Conservation (phyloP, 148 eudicot genomes). For the Cornus kousa region DNA sequence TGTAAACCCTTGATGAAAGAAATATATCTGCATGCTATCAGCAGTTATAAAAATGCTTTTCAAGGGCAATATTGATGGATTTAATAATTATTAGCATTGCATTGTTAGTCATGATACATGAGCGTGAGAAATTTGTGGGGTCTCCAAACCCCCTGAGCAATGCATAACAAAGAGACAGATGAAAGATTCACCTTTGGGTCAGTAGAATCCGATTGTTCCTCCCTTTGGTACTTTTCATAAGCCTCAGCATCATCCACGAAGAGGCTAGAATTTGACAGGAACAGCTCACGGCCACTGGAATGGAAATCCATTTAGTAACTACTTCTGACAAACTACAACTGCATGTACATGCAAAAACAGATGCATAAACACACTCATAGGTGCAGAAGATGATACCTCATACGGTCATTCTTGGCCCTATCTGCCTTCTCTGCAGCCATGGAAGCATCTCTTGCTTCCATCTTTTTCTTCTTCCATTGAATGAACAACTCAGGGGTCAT, state of each 20-base stretch:
- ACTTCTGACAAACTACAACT: background rate
- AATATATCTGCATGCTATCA: background rate
- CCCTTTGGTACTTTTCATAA: conserved; percentile 64
- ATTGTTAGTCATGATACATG: background rate
- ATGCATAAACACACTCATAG: background rate
- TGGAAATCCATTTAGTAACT: background rate
- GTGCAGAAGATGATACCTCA: conserved; percentile 50
- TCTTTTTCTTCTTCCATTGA: conserved; percentile 79
- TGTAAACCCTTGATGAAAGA: no score
- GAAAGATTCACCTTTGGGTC: conserved; percentile 43
- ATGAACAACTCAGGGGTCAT: conserved; percentile 66
- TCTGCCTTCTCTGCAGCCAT: conserved; percentile 75
- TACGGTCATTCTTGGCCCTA: conserved; percentile 86
- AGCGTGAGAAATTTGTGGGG: background rate
- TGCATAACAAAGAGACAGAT: background rate
- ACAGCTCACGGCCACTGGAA: conserved; percentile 85
- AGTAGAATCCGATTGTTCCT: conserved; percentile 41
- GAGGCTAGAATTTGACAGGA: conserved; percentile 69
- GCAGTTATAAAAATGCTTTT: background rate
- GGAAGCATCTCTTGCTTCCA: conserved; percentile 56
- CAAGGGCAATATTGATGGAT: background rate
- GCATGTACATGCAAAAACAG: background rate
- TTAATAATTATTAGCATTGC: background rate
- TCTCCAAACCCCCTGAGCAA: background rate
- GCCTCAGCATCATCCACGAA: conserved; percentile 82